Evolutionary conservation across 164 flowering plant genomes (phyloP).

Genomic region (Saururus chinensis): DNA sequence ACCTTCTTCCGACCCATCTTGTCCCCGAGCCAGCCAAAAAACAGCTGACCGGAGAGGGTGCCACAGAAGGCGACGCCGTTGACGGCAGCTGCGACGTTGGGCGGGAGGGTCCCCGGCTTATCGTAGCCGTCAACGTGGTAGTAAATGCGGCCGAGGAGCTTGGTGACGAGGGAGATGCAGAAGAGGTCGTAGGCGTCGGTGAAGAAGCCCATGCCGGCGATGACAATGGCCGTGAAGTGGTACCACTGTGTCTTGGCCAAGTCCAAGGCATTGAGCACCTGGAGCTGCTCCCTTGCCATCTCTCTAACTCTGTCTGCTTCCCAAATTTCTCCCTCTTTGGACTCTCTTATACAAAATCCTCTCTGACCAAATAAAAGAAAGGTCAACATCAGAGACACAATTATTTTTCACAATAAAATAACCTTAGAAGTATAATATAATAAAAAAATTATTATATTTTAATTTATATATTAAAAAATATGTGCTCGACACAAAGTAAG

Average conservation of each 20-base stretch:
- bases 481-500: no score
- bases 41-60: slow-evolving; percentile 36
- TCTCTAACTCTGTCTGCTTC: not conserved
- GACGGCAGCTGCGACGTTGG: slow-evolving; percentile 30
- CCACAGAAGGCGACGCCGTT: slow-evolving; percentile 37
- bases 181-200: slow-evolving; percentile 86
- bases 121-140: slow-evolving; percentile 9
- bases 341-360: no score
- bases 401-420: no score
- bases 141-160: slow-evolving; percentile 35
- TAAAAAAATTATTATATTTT: no score
- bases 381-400: no score
- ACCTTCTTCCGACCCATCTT: slow-evolving; percentile 32
- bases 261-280: slow-evolving; percentile 63
- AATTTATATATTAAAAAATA: no score
- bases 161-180: slow-evolving; percentile 60
- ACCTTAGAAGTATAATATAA: no score
- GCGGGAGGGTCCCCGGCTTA: slow-evolving; percentile 31
- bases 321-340: not conserved
- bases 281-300: slow-evolving; percentile 37
- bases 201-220: slow-evolving; percentile 93
- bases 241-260: slow-evolving; percentile 83
- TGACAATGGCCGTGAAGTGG: slow-evolving; percentile 75
- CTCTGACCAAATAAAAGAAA: no score
- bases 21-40: slow-evolving; percentile 37